phyloP scores from a whole-genome alignment of 345 rosid species.

The rapeseed (Brassica napus) region Da-Ae NC_063434.1:26256501-26257000 shows the following conservation, averaged over 20 bases:
- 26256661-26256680: neutral
- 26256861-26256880: slow-evolving; percentile 20
- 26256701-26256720: slow-evolving; percentile 32
- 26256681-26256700: neutral
- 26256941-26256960: slow-evolving; percentile 36
- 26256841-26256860: slow-evolving; percentile 30
- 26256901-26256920: slow-evolving; percentile 20
- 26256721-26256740: slow-evolving; percentile 21
- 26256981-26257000: slow-evolving; percentile 25
- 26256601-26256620: slow-evolving; percentile 4
- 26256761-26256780: slow-evolving; percentile 20
- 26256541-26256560: neutral
- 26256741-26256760: neutral
- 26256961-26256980: slow-evolving; percentile 35
- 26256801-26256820: slow-evolving; percentile 30
- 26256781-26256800: slow-evolving; percentile 37
- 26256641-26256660: slow-evolving; percentile 35
- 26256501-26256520: neutral
- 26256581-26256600: slow-evolving; percentile 7
- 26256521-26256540: neutral
- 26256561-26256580: neutral
- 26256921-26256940: slow-evolving; percentile 31
- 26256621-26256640: neutral
- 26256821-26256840: slow-evolving; percentile 26
- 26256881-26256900: slow-evolving; percentile 38